These are phyloP conservation scores for Prunus yedoensis DNA, from an alignment of 331 rosid genomes.

Conservation along the genomic window DNA sequence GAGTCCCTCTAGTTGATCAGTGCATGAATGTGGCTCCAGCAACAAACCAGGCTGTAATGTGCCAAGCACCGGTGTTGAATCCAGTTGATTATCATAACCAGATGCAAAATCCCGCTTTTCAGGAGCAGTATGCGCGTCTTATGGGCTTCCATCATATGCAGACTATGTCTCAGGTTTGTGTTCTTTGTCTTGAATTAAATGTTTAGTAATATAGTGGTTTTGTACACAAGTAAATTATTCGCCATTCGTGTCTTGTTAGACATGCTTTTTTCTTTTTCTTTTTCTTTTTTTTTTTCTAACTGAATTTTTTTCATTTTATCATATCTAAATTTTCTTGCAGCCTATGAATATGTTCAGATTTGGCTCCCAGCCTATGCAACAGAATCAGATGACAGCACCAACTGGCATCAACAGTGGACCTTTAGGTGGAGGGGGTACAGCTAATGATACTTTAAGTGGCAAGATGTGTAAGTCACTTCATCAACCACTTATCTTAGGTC, in stretches of 20 bases:
- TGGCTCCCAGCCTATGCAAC: constrained; percentile 51
- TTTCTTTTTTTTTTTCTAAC: background rate
- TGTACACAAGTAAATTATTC: background rate
- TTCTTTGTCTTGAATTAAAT: constrained; percentile 14
- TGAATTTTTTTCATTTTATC: background rate
- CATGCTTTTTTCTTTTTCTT: background rate
- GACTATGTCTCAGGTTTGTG: constrained; percentile 59
- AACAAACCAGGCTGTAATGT: constrained; percentile 50
- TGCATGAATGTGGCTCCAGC: constrained; percentile 42
- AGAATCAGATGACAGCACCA: constrained; percentile 46
- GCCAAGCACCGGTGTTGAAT: constrained; percentile 54
- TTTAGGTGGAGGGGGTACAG: constrained; percentile 37
- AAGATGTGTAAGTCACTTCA: constrained; percentile 48
- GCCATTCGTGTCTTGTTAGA: background rate
- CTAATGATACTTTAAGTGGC: constrained; percentile 42
- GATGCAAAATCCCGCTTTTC: constrained; percentile 59
- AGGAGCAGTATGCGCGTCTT: constrained; percentile 63
- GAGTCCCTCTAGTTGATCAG: constrained; percentile 48
- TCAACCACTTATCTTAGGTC: background rate
- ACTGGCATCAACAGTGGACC: constrained; percentile 37
- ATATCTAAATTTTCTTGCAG: constrained; percentile 33
- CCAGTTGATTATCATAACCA: constrained; percentile 58
- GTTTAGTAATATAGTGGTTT: background rate
- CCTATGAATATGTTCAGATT: constrained; percentile 56
- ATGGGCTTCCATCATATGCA: constrained; percentile 78